A percentile compares a stretch with the other conserved stretches of the same genome.
Evolutionary conservation across 2,329 filamentous ascomycete genomes (phyloP).

Genomic region (Sarocladium oryzae): DNA sequence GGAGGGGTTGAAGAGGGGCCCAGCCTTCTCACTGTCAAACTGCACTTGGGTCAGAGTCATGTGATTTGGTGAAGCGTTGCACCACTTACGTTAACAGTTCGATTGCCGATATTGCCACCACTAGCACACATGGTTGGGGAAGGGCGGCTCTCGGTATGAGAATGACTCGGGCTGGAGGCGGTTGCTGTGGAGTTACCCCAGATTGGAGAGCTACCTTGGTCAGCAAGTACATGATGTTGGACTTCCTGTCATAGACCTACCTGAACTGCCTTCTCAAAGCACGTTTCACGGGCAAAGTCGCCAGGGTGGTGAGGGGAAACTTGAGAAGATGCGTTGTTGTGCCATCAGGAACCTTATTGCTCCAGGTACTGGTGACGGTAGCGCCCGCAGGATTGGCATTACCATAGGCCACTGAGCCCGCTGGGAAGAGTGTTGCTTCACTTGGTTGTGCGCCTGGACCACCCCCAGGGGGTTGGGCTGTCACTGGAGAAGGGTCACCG

Average conservation of each 20-base stretch:
- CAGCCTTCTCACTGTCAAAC: constrained; percentile 31
- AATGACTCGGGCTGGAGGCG: neutral
- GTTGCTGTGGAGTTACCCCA: constrained; percentile 26
- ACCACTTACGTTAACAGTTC: constrained; percentile 32
- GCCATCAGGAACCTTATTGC: constrained; percentile 30
- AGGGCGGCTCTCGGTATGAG: neutral
- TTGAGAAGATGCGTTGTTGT: constrained; percentile 35
- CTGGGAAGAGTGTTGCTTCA: constrained; percentile 11
- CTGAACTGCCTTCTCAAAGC: constrained; percentile 20
- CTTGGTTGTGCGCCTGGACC: constrained; percentile 1
- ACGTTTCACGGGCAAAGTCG: constrained; percentile 20
- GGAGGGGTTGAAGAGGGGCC: constrained; percentile 33
- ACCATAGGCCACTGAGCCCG: constrained; percentile 5
- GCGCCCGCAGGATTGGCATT: neutral
- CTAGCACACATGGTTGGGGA: constrained; percentile 18
- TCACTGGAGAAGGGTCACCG: neutral
- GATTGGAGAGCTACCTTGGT: constrained; percentile 6
- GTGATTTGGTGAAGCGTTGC: too few species aligned
- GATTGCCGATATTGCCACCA: constrained; percentile 29
- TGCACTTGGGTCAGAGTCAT: constrained; percentile 14
- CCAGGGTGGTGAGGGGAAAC: constrained; percentile 32
- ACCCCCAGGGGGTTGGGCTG: neutral
- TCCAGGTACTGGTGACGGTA: constrained; percentile 28
- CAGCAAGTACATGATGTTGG: neutral
- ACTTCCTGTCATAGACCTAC: constrained; percentile 15